A percentile compares a stretch with the other conserved stretches of the same genome.
Evolutionary conservation across 305 asterid genomes (phyloP).

Genomic region (Fraxinus baroniana): DNA sequence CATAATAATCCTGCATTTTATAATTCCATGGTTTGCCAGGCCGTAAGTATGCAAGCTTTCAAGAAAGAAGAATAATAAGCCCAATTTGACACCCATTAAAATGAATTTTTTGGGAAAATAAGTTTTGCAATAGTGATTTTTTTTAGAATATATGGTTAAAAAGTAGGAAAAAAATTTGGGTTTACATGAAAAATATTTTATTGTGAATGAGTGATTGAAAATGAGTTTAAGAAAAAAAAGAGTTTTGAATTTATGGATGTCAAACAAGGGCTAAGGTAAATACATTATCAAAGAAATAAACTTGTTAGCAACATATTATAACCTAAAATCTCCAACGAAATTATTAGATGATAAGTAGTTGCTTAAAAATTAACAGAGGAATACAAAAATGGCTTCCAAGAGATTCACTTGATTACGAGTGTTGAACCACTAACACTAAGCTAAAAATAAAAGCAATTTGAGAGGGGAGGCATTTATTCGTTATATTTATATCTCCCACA

Average conservation of each 20-base stretch:
- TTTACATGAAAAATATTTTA: background rate
- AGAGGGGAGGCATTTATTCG: background rate
- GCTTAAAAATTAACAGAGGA: background rate
- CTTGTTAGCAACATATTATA: constrained; percentile 11
- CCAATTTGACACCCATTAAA: background rate
- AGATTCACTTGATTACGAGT: background rate
- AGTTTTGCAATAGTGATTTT: background rate
- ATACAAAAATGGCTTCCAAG: background rate
- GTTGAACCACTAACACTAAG: background rate
- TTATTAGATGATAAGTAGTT: background rate
- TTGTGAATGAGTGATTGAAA: background rate
- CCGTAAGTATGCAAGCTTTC: constrained; percentile 15
- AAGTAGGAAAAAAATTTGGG: background rate
- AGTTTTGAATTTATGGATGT: background rate
- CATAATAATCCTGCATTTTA: constrained; percentile 79
- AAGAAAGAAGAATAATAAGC: background rate
- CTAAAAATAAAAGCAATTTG: background rate
- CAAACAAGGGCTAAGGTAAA: background rate
- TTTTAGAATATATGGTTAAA: background rate
- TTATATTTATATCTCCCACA: background rate
- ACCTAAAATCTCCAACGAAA: constrained; percentile 4
- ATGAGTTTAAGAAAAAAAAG: background rate
- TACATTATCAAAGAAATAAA: background rate
- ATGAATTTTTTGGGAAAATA: background rate
- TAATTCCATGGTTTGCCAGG: constrained; percentile 29